Base-by-base conservation (phyloP, 495 filamentous ascomycete genomes). In the Podospora pseudopauciseta region DNA sequence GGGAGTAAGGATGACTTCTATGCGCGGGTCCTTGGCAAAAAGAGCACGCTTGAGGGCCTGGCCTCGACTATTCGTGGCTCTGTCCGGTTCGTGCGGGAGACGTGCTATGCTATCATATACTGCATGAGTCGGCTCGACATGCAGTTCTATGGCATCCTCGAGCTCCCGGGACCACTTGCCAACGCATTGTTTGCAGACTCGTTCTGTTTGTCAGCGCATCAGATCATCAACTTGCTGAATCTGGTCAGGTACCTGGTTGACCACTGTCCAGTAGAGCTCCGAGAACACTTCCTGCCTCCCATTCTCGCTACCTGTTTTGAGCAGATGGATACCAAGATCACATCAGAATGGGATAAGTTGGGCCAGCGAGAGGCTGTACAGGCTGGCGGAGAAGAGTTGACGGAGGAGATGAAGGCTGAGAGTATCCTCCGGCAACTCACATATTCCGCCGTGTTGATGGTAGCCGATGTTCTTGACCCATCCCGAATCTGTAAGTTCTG, bases 1-100 rank as follows among this genome's bases (percentile, higher is more conserved):
- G 95, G 96, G 28, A 97, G 91, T 71, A 90, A 93, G 72, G 95
- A 98, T 64, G 93, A 97, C 44, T 99, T 99, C 74, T 98, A 97
- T 78, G 92, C 95, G 56, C 86, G 90, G 56, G 93, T 99, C 34
- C 88, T 90, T 11, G 88, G 90, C 27, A 97, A 96, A 49, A 95
- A 92, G 79, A 84, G 85, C 59, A 96, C 93, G 0, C 84, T 97
- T 54, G 95, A 99, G 79, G 95, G 95, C 0, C 90, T 98, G 64
- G 96, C 94, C 7, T 98, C 96, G 0, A 91, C 92, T 0, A 91
- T 98, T 60, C 88, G 95, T 64, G 93, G 93, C 2, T 88, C 94
- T 15, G 88, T 97, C 23, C 84, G 95, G 58, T 91, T 92, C 67
- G 90, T 98, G 16, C 90, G 95, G 19, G 95, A 99, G 78, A 90